Conservation (phyloP, 2,329 filamentous ascomycete genomes). For the Colletotrichum salicis region DNA sequence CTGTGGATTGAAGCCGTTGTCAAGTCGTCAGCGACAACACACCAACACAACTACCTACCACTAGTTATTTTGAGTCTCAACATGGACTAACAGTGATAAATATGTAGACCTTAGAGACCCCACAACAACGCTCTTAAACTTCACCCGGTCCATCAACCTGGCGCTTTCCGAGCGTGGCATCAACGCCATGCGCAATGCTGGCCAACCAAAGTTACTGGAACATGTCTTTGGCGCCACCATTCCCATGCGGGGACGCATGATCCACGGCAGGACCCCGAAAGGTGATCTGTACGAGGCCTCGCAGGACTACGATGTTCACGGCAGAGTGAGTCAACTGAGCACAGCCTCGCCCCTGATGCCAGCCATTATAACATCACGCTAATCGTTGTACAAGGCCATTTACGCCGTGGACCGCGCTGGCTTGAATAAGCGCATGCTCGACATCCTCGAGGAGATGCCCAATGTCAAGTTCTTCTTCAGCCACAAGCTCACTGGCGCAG, state of each 20-base stretch:
- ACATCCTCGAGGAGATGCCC: conserved; percentile 82
- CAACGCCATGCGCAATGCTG: conserved; percentile 81
- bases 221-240: conserved; percentile 82
- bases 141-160: conserved; percentile 98
- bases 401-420: conserved; percentile 86
- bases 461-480: conserved; percentile 95
- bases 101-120: conserved; percentile 83
- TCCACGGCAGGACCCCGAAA: conserved; percentile 76
- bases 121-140: conserved; percentile 86
- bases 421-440: conserved; percentile 85
- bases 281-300: conserved; percentile 78
- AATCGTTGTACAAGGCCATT: conserved; percentile 68
- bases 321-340: conserved; percentile 68
- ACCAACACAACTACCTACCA: too few species aligned
- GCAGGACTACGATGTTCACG: conserved; percentile 92
- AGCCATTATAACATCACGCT: not conserved
- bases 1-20: not conserved
- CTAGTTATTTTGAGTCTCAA: not conserved
- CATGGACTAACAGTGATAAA: not conserved
- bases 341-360: fast-evolving
- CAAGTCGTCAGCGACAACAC: not conserved
- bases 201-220: conserved; percentile 74
- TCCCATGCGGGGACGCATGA: conserved; percentile 97
- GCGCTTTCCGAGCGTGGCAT: conserved; percentile 94
- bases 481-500: conserved; percentile 90